These are phyloP conservation scores for Gigaspora rosea DNA, from an alignment of 192 early-diverging fungal species.

Conservation along the genomic window DNA sequence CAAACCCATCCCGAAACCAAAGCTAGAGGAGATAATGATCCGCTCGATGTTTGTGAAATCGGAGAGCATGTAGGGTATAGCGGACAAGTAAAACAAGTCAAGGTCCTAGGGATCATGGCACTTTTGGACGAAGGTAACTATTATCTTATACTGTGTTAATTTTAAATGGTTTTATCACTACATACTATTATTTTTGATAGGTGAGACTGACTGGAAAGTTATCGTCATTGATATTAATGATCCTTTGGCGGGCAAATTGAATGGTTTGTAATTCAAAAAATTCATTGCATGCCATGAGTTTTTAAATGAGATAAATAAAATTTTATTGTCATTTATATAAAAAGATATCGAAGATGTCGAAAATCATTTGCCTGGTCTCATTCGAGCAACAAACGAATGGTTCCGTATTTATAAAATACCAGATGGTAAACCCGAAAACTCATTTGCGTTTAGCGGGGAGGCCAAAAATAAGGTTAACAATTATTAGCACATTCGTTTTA, in stretches of 20 bases:
- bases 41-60: slow-evolving; percentile 97
- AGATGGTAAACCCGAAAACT: slow-evolving; percentile 99
- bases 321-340: background rate
- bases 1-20: slow-evolving; percentile 90
- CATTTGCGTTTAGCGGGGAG: slow-evolving; percentile 95
- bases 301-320: no score
- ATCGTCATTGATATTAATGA: slow-evolving; percentile 98
- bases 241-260: slow-evolving; percentile 94
- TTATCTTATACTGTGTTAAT: slow-evolving; percentile 17
- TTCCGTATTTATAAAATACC: slow-evolving; percentile 99
- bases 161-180: slow-evolving; percentile 28
- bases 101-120: slow-evolving; percentile 98
- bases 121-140: slow-evolving; percentile 89
- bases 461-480: slow-evolving; percentile 66
- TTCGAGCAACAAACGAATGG: slow-evolving; percentile 98
- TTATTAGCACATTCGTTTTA: background rate
- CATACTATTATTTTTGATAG: slow-evolving; percentile 23
- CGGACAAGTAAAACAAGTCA: slow-evolving; percentile 99
- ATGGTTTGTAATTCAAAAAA: slow-evolving; percentile 52
- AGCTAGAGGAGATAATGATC: slow-evolving; percentile 96
- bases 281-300: no score
- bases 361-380: slow-evolving; percentile 92
- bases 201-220: slow-evolving; percentile 99
- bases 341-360: slow-evolving; percentile 98
- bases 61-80: slow-evolving; percentile 89